Base-by-base conservation (phyloP, 345 rosid genomes). In the Salix purpurea region DNA sequence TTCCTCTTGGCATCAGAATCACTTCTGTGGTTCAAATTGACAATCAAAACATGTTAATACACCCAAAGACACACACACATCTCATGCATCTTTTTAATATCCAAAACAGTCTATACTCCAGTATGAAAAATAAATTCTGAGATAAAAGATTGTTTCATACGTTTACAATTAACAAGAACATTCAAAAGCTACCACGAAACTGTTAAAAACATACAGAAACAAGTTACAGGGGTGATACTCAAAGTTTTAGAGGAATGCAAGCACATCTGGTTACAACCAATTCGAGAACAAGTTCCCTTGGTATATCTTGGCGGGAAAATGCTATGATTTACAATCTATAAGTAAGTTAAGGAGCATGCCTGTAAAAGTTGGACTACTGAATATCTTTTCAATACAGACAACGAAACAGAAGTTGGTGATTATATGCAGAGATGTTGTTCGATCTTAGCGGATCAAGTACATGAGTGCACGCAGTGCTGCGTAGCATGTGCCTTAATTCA, bases 1-100 rank as follows among this genome's bases (percentile, higher is more conserved):
- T 94, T 62, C 85, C 92, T 87, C 86, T 89, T 11, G 87, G 90
- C 98, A 94, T 94, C 74, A 64, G 74, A 50, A 65, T 75, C 21
- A 13, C 79, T 74, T 78, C 85, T 80, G 78, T 69, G 62, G 48
- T 73, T 56, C 40, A 65, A 70, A 83, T 28, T 65, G 68, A 81
- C 40, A 80, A 60, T 12, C 23, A 56, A 16, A 46, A 42, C 7
- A 16, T 26, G 24, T 11, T 15, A 40, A 15, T 15, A 70, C 23
- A 18, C 14, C 48, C 9, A 67, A 30, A 40, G 46, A 3, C 30
- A 12, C 21, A 50, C 26, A 68, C 42, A 44, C 12, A 58, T 26
- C 9, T n/a, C 14, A 58, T 58, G 28, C 14, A 5, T 28, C 16
- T 24, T 23, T 74, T 42, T 42, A 71, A 46, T 77, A 18, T 39